Conservation (phyloP, 1,284 basidiomycete genomes). For the Gymnopus androsaceus region DNA sequence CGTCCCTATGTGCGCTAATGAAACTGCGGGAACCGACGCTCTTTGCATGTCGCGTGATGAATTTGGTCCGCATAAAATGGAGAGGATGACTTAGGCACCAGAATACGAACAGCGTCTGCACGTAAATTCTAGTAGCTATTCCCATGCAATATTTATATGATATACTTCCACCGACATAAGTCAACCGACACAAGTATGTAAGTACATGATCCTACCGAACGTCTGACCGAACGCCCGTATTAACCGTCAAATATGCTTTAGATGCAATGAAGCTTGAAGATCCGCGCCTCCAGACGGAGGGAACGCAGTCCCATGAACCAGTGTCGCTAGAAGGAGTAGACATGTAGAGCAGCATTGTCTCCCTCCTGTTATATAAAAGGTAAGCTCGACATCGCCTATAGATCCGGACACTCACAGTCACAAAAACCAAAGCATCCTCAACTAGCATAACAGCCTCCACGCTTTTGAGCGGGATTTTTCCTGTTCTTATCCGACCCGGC, state of each 20-base stretch:
- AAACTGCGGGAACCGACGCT: no score
- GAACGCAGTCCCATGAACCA: neutral
- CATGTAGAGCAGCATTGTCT: neutral
- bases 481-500: constrained; percentile 4
- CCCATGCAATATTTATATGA: neutral
- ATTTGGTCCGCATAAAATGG: neutral
- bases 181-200: neutral
- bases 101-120: constrained; percentile 5
- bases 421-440: constrained; percentile 16
- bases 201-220: neutral
- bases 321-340: constrained; percentile 8
- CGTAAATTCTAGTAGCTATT: constrained; percentile 7
- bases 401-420: constrained; percentile 15
- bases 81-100: neutral
- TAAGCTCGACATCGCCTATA: no score
- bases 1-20: neutral
- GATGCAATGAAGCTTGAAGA: no score
- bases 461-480: neutral
- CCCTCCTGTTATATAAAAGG: neutral
- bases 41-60: neutral
- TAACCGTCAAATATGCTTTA: no score
- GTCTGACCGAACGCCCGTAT: neutral
- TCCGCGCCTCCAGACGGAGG: no score
- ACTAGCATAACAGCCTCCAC: constrained; percentile 15
- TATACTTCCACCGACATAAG: neutral